A percentile compares a stretch with the other conserved stretches of the same genome.
phyloP scores from a whole-genome alignment of 306 rosid species.

The Glycine tomentella region DNA sequence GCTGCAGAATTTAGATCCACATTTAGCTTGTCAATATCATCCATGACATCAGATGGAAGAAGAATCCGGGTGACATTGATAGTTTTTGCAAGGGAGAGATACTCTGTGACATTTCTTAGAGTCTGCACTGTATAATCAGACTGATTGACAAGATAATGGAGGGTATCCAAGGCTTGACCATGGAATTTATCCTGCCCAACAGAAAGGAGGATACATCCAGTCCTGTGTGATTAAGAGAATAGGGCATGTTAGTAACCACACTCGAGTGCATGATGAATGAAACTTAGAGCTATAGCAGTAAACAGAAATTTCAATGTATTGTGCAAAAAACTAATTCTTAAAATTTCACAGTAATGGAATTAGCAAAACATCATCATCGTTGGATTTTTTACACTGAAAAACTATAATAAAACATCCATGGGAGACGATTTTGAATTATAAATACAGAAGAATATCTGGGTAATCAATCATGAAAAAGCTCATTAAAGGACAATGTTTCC shows the following conservation, averaged over 20 bases:
- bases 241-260: slow-evolving; percentile 40
- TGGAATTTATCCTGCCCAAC: slow-evolving; percentile 89
- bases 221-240: slow-evolving; percentile 62
- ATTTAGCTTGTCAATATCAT: slow-evolving; percentile 77
- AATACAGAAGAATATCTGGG: slow-evolving; percentile 4
- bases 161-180: slow-evolving; percentile 74
- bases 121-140: slow-evolving; percentile 87
- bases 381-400: not conserved
- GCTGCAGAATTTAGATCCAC: slow-evolving; percentile 82
- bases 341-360: slow-evolving; percentile 16
- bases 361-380: slow-evolving; percentile 3
- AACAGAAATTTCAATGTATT: slow-evolving; percentile 15
- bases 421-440: not conserved
- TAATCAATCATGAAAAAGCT: slow-evolving; percentile 26
- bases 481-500: not conserved
- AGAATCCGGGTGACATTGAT: slow-evolving; percentile 78
- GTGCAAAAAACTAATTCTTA: slow-evolving; percentile 16
- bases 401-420: slow-evolving; percentile 9
- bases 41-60: slow-evolving; percentile 86
- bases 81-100: slow-evolving; percentile 91
- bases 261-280: slow-evolving; percentile 3
- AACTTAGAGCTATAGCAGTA: not conserved
- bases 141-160: slow-evolving; percentile 87
- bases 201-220: slow-evolving; percentile 87
- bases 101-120: slow-evolving; percentile 86